These are phyloP conservation scores for Cercospora berteroae DNA, from an alignment of 2,329 filamentous ascomycete genomes.

Conservation along the genomic window DNA sequence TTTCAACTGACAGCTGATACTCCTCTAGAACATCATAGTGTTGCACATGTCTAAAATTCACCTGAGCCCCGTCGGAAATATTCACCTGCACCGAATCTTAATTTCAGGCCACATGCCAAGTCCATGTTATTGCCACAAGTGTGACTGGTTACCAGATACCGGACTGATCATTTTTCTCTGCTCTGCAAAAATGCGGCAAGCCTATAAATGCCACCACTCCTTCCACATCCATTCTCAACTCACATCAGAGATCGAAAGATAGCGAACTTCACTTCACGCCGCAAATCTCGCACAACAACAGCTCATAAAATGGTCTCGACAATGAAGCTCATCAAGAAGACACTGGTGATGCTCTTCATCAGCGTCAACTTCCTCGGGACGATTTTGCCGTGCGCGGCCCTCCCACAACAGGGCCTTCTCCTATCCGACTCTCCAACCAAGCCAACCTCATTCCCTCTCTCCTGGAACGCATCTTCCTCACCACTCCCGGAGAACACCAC, in stretches of 20 bases:
- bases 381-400: background rate
- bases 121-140: background rate
- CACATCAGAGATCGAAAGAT: background rate
- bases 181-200: background rate
- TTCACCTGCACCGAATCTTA: background rate
- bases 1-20: too few relatives aligned
- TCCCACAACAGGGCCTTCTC: background rate
- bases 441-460: background rate
- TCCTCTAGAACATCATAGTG: too few relatives aligned
- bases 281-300: background rate
- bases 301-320: background rate
- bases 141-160: background rate
- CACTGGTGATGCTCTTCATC: background rate
- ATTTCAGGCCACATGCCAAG: background rate
- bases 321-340: background rate
- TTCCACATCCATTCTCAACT: background rate
- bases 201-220: background rate
- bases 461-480: background rate
- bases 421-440: background rate
- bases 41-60: background rate
- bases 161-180: background rate
- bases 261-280: background rate
- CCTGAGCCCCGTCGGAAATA: background rate
- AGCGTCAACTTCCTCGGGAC: background rate
- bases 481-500: background rate